A percentile compares a stretch with the other conserved stretches of the same genome.
Conservation (phyloP, 2,329 filamentous ascomycete species). For the Cordyceps tenuipes region DNA sequence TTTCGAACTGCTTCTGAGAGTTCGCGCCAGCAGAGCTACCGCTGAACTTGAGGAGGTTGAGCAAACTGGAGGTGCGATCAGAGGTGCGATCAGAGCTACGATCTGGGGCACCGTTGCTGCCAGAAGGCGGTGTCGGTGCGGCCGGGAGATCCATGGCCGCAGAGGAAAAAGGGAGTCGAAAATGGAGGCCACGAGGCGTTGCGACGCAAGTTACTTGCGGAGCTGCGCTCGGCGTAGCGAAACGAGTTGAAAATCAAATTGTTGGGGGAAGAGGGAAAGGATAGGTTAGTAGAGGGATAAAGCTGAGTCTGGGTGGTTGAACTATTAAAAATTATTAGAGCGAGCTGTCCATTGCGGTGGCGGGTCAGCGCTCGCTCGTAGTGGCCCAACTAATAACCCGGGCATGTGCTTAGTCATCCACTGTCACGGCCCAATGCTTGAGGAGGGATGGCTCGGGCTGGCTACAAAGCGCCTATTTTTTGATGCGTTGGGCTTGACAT, state of each 20-base stretch:
- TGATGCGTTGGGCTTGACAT: neutral
- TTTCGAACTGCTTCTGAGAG: constrained; percentile 16
- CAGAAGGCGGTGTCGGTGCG: constrained; percentile 39
- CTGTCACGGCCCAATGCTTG: constrained; percentile 5
- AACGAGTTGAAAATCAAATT: neutral
- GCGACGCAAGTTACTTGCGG: constrained; percentile 11
- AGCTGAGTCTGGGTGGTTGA: constrained; percentile 7
- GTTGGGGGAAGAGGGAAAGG: neutral
- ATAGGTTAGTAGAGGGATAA: constrained; percentile 5
- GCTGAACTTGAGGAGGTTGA: constrained; percentile 56
- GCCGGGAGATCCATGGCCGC: constrained; percentile 36
- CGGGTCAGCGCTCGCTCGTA: neutral
- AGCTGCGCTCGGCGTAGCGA: constrained; percentile 11
- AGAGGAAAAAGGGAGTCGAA: neutral
- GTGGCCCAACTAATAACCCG: neutral
- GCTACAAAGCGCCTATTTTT: neutral
- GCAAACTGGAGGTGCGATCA: constrained; percentile 46
- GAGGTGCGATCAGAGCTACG: constrained; percentile 46
- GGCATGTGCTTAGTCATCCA: neutral
- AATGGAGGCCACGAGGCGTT: constrained; percentile 10
- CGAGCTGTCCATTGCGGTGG: constrained; percentile 9
- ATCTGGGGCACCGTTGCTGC: constrained; percentile 32
- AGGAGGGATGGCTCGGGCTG: neutral
- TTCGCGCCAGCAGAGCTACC: constrained; percentile 25
- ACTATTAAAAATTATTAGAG: constrained; percentile 2